Base-by-base conservation (phyloP, 371 early-diverging fungal species). In the Mucor indicus region DNA sequence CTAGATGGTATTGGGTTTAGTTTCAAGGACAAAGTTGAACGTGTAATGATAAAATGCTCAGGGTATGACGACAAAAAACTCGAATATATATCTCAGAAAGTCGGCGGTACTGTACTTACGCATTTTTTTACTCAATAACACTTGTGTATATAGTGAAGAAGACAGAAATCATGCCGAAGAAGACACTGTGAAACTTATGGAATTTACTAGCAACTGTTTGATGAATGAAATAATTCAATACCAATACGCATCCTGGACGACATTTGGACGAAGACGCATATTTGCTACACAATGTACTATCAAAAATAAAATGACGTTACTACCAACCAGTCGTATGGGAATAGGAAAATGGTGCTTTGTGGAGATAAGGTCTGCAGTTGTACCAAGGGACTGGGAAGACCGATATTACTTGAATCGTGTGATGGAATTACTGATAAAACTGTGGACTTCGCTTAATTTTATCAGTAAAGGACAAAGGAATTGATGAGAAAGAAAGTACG, bases 171-270 rank as follows among this genome's bases (percentile, higher is more conserved):
- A 57, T 31, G 47, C 51, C 31, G 47, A 50, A 46, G 57, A 50
- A 25, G 57, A 57, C 25, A 46, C 57, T 22, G 32, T 57, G 42
- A 57, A 57, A 21, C 47, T 50, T 37, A 57, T 57, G 38, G 42
- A 57, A 37, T 50, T 29, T 37, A 47, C 48, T 33, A 50, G 50
- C 47, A 41, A 36, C 21, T 54, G 48, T 38, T 23, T 55, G 40
- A 48, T 37, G 33, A 49, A 43, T 15, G 49, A 49, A 48, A 44
- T 55, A 5, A 38, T 44, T 20, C 45, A 45, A 27, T 45, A 39
- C 27, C 39, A 53, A 32, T 48, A 44, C 27, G 43, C 52, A 25
- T 41, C 49, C 38, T 55, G 55, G 40, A 32, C 37, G 16, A 55
- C 49, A 38, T 55, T 48, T 38, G 38, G 44, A 38, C 19, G 44